Percentiles rank a stretch among this genome's conserved stretches.
Conservation (phyloP, 495 filamentous ascomycete genomes). For the Penicillium odoratum region DNA sequence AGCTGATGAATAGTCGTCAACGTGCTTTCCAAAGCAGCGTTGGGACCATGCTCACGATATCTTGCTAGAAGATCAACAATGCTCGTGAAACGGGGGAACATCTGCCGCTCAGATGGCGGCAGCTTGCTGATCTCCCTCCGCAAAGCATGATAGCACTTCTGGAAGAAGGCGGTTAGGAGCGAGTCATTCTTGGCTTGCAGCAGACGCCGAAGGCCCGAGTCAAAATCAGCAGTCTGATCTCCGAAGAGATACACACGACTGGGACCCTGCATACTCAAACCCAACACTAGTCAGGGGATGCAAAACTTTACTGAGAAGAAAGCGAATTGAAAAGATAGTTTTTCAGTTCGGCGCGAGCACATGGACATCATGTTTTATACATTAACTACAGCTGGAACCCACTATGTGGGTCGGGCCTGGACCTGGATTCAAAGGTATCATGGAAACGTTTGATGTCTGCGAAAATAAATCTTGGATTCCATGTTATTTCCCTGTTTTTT, state of each 20-base stretch:
- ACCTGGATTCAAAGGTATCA: constrained; percentile 5
- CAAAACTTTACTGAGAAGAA: constrained; percentile 17
- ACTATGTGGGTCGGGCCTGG: constrained; percentile 9
- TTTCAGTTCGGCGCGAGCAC: background rate
- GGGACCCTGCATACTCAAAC: constrained; percentile 33
- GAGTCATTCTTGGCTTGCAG: constrained; percentile 64
- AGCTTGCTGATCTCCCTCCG: constrained; percentile 63
- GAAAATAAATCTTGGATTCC: background rate
- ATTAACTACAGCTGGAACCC: background rate
- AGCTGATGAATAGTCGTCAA: constrained; percentile 71
- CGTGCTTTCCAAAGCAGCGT: constrained; percentile 64
- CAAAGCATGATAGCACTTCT: constrained; percentile 60
- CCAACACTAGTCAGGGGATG: constrained; percentile 14
- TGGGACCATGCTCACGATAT: constrained; percentile 57
- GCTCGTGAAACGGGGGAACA: constrained; percentile 67
- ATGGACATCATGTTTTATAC: constrained; percentile 28
- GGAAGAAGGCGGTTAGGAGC: constrained; percentile 64
- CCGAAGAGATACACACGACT: constrained; percentile 61
- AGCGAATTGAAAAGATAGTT: constrained; percentile 6
- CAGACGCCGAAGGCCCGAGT: constrained; percentile 63
- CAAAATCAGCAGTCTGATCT: constrained; percentile 76
- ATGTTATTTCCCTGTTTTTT: constrained; percentile 6
- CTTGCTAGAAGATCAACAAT: constrained; percentile 69
- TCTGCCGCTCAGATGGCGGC: constrained; percentile 55
- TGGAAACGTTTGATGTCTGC: constrained; percentile 12